Evolutionary conservation across 2,329 filamentous ascomycete species (phyloP).

Genomic region (Ramularia collo-cygni): DNA sequence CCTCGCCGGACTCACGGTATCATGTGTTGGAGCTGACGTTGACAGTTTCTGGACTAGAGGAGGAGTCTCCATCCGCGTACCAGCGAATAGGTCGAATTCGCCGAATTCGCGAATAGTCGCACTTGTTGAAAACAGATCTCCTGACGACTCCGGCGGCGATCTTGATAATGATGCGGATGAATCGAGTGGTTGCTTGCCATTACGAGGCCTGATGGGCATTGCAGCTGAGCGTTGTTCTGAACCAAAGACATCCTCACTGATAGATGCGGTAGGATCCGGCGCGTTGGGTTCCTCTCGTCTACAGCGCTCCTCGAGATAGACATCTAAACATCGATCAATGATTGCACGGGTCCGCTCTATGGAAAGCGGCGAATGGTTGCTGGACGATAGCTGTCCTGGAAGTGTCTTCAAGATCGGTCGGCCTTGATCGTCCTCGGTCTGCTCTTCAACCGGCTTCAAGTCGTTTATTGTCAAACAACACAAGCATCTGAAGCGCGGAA

Average conservation of each 20-base stretch:
- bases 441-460: conserved; percentile 37
- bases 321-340: conserved; percentile 48
- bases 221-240: conserved; percentile 10
- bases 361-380: conserved; percentile 43
- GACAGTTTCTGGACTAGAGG: conserved; percentile 9
- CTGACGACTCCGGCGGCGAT: conserved; percentile 20
- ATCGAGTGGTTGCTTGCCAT: conserved; percentile 2
- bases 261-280: neutral
- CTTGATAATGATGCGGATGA: conserved; percentile 10
- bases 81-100: conserved; percentile 22
- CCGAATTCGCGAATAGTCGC: conserved; percentile 22
- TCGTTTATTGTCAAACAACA: conserved; percentile 84
- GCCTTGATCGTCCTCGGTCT: conserved; percentile 16
- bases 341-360: conserved; percentile 54
- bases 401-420: conserved; percentile 12
- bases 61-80: conserved; percentile 19
- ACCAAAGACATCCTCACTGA: conserved; percentile 13
- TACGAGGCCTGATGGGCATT: neutral
- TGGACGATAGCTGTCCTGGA: conserved; percentile 10
- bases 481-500: conserved; percentile 72
- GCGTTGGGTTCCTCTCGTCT: conserved; percentile 11
- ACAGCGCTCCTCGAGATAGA: conserved; percentile 40
- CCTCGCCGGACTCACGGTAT: conserved; percentile 8
- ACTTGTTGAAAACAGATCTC: conserved; percentile 5
- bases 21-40: conserved; percentile 3